Conservation (phyloP, 106 monocot genomes). For the Platanthera guangdongensis region DNA sequence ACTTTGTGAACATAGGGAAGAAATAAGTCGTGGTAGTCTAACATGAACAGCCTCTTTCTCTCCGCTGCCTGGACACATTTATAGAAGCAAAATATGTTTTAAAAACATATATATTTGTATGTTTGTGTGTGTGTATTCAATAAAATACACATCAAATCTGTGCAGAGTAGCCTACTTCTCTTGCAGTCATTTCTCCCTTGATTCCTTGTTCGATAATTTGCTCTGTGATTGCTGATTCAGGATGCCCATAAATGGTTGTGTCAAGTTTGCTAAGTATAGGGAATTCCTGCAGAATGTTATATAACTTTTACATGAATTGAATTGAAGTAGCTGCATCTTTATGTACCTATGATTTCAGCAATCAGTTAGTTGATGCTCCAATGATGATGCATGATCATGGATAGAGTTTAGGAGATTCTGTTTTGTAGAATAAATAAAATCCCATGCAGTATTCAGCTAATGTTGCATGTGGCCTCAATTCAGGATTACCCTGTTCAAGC, state of each 20-base stretch:
- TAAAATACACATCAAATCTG: conserved; percentile 12
- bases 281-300: conserved; percentile 36
- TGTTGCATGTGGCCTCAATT: too few relatives aligned
- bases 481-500: too few relatives aligned
- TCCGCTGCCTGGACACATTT: conserved; percentile 57
- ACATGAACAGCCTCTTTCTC: conserved; percentile 12
- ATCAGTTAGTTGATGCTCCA: conserved; percentile 54
- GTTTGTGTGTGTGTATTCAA: neutral
- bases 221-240: conserved; percentile 52
- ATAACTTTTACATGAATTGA: too few relatives aligned
- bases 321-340: too few relatives aligned
- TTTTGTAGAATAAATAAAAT: too few relatives aligned
- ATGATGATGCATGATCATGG: neutral
- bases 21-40: conserved; percentile 73
- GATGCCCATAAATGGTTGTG: conserved; percentile 49
- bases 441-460: too few relatives aligned
- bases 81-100: conserved; percentile 32
- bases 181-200: conserved; percentile 43
- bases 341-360: neutral
- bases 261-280: conserved; percentile 72
- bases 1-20: conserved; percentile 57
- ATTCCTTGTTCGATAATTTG: conserved; percentile 46
- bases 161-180: neutral
- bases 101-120: neutral
- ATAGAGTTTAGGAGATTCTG: neutral